Conservation (phyloP, 257 asterid genomes). For the Solanum verrucosum region DNA sequence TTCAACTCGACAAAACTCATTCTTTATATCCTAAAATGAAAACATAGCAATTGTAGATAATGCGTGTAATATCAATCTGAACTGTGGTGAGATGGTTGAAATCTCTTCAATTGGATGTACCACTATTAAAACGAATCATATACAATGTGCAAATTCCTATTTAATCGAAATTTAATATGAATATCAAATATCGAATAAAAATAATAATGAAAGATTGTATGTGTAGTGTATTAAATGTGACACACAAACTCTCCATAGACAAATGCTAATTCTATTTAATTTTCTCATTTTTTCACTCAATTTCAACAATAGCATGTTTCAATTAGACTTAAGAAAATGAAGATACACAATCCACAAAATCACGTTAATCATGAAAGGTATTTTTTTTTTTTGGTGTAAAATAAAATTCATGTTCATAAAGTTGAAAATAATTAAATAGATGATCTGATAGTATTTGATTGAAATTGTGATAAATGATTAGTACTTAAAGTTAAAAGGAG, state of each 20-base stretch:
- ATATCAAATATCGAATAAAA: neutral
- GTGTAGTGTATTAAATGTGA: neutral
- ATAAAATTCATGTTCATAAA: neutral
- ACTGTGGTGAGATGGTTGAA: neutral
- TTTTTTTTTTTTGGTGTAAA: neutral
- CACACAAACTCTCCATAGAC: neutral
- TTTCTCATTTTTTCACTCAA: neutral
- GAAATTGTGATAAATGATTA: neutral
- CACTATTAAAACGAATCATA: neutral
- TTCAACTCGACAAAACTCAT: neutral
- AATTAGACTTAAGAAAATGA: neutral
- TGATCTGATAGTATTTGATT: neutral
- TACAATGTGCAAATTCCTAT: neutral
- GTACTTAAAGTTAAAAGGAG: neutral
- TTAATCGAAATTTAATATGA: neutral
- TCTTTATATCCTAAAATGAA: neutral
- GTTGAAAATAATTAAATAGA: neutral
- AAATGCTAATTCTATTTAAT: neutral
- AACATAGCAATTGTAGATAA: neutral
- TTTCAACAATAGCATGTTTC: neutral
- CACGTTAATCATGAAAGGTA: neutral
- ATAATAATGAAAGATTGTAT: neutral
- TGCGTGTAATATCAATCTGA: neutral
- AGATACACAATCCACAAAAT: neutral
- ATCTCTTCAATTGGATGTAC: neutral